Evolutionary conservation across 2,329 filamentous ascomycete genomes (phyloP), one percentile per base, ranked within the genome.

Genomic region (Falciphora oryzae): DNA sequence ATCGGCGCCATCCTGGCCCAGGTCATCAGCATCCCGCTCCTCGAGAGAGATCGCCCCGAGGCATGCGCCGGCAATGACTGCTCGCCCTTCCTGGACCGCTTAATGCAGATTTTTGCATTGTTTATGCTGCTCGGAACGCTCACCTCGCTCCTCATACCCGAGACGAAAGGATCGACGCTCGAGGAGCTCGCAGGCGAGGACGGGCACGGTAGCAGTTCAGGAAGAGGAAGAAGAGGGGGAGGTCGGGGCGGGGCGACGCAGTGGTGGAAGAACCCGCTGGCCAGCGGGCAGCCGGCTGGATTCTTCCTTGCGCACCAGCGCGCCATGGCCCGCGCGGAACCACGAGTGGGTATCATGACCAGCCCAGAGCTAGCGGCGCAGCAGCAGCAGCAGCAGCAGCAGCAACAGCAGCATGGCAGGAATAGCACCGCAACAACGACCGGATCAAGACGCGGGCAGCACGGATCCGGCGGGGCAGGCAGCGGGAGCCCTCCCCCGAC

Each of bases 111-210:
- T 53, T 93, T 91, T 74, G 89, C 89, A 0, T 80, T 92, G 13
- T 93, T 94, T 79, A 93, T 93, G 91, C 80, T 93, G 7, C 82
- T 84, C 63, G 91, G 91, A 50, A 83, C 85, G 60, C 75, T 91
- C 60, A 85, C 86, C 3, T 87, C 88, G 1, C 78, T 93, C 4
- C 77, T 94, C n/a, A 87, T 93, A 28, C 90, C 90, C 0, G 91
- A 93, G 77, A 93, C 89, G 0, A 92, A 89, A 78, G 83, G 89
- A 1, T 81, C 86, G 73, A 92, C 90, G 0, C 79, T 95, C 57
- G 91, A 92, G 72, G 84, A 88, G 68, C 77, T 92, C 22, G 83
- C 87, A 1, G 88, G 88, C 13, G 89, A 92, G 73, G 79, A 84
- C 3, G 44, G 44, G 44, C 44, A 5, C 8, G 44, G 44, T 10